These are phyloP conservation scores for Papilionanthe hybrid DNA, from an alignment of 116 monocot species.

Conservation along the genomic window DNA sequence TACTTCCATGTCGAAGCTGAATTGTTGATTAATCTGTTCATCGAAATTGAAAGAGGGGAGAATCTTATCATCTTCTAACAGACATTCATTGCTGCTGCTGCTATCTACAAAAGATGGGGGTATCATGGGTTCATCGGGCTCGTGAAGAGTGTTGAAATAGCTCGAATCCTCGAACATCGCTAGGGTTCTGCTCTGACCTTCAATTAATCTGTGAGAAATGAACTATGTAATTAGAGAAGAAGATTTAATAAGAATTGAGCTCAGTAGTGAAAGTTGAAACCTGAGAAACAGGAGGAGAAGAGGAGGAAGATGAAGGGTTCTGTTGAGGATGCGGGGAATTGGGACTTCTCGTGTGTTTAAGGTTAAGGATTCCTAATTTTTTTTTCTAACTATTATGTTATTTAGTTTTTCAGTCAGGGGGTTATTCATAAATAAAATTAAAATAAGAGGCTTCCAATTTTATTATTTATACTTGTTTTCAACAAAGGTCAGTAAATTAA, in stretches of 20 bases:
- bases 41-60: conserved; percentile 5
- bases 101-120: not conserved
- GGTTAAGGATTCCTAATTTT: not conserved
- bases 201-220: not conserved
- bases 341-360: not conserved
- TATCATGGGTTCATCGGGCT: not conserved
- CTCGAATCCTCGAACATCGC: conserved; percentile 1
- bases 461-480: no score
- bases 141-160: not conserved
- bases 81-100: conserved; percentile 7
- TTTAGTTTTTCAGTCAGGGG: not conserved
- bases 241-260: not conserved
- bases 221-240: not conserved
- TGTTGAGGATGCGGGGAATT: not conserved
- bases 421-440: no score
- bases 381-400: not conserved
- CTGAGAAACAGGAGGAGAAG: not conserved
- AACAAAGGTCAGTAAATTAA: no score
- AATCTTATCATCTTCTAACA: no score
- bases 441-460: no score
- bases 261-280: not conserved
- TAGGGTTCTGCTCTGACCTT: not conserved
- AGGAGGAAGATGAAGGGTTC: not conserved
- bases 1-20: no score
- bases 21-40: no score